A percentile compares a stretch with the other conserved stretches of the same genome.
Evolutionary conservation across 2,329 filamentous ascomycete species (phyloP).

Genomic region (Nigrograna mackinnonii): DNA sequence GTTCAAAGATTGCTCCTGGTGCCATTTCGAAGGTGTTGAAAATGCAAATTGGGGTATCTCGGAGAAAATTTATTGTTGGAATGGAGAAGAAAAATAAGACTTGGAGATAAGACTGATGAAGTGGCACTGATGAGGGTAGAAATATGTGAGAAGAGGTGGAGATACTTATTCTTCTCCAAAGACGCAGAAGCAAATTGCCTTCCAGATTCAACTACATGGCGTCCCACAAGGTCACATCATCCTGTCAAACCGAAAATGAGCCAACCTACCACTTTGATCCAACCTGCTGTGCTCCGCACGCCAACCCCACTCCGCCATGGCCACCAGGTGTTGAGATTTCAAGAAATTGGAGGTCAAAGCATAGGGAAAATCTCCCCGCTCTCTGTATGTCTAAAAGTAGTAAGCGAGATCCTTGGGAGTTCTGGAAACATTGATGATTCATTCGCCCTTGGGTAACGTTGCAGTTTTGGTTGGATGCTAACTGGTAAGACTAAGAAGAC

Average conservation of each 20-base stretch:
- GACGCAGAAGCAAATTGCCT: slow-evolving; percentile 1
- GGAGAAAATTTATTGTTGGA: slow-evolving; percentile 5
- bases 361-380: slow-evolving; percentile 35
- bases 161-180: slow-evolving; percentile 4
- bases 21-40: slow-evolving; percentile 41
- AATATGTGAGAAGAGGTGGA: not conserved
- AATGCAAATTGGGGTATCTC: slow-evolving; percentile 19
- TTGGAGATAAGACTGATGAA: not conserved
- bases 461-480: slow-evolving; percentile 3
- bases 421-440: slow-evolving; percentile 20
- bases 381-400: slow-evolving; percentile 4
- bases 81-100: not conserved
- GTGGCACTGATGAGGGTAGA: slow-evolving; percentile 1
- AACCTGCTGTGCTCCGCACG: slow-evolving; percentile 15
- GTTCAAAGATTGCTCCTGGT: slow-evolving; percentile 48
- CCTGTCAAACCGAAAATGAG: slow-evolving; percentile 14
- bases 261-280: slow-evolving; percentile 22
- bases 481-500: slow-evolving; percentile 4
- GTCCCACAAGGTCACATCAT: slow-evolving; percentile 6
- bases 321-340: not conserved
- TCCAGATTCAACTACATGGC: not conserved
- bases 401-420: slow-evolving; percentile 14
- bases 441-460: slow-evolving; percentile 8
- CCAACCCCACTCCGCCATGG: slow-evolving; percentile 4
- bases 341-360: not conserved